Evolutionary conservation across 768 basidiomycete species (phyloP).

Genomic region (Asterophora parasitica): DNA sequence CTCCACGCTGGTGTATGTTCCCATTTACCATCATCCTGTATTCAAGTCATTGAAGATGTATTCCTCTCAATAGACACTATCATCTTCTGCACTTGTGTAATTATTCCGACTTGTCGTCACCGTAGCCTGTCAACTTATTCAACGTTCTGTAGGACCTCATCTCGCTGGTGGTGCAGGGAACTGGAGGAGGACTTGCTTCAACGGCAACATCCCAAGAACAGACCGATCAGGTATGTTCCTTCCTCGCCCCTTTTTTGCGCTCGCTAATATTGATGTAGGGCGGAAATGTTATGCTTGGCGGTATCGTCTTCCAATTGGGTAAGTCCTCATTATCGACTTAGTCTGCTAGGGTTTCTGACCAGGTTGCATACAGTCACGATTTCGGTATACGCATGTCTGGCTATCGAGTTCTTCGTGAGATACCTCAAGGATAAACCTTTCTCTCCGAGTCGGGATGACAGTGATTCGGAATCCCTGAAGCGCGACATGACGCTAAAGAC

Average conservation of each 20-base stretch:
- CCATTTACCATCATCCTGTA: neutral
- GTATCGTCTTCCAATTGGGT: constrained; percentile 58
- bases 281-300: constrained; percentile 47
- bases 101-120: neutral
- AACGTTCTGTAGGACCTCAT: constrained; percentile 39
- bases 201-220: neutral
- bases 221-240: neutral
- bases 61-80: constrained; percentile 28
- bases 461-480: constrained; percentile 2
- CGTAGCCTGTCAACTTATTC: neutral
- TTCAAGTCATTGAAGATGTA: neutral
- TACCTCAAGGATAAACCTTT: constrained; percentile 33
- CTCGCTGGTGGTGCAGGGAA: constrained; percentile 59
- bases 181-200: constrained; percentile 49
- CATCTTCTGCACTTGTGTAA: constrained; percentile 33
- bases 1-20: constrained; percentile 34
- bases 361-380: constrained; percentile 32
- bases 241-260: neutral
- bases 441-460: constrained; percentile 4
- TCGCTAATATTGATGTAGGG: constrained; percentile 12
- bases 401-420: constrained; percentile 42
- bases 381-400: constrained; percentile 34
- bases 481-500: constrained; percentile 16
- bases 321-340: constrained; percentile 5
- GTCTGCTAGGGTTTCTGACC: neutral